phyloP scores from a whole-genome alignment of 2,329 filamentous ascomycete species.

The Cladobotryum protrusum region DNA sequence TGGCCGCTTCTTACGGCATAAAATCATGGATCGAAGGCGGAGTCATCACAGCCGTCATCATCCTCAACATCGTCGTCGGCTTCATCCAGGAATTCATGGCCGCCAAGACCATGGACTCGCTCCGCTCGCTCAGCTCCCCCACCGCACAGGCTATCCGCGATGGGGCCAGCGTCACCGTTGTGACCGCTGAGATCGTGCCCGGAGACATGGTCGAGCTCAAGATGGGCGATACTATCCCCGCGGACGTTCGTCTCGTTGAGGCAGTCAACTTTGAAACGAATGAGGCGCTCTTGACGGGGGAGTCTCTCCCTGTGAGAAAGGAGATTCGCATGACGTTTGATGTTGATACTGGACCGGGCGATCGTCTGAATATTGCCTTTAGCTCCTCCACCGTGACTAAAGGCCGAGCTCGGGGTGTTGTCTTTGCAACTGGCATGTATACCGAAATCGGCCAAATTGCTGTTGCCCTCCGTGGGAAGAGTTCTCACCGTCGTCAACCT shows the following conservation, averaged over 20 bases:
- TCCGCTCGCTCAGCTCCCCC: slow-evolving; percentile 37
- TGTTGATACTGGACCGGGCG: slow-evolving; percentile 42
- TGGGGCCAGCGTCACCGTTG: slow-evolving; percentile 32
- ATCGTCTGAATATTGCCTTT: slow-evolving; percentile 57
- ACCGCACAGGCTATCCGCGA: slow-evolving; percentile 38
- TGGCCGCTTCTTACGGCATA: slow-evolving; percentile 52
- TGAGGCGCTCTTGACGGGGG: slow-evolving; percentile 58
- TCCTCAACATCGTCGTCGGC: slow-evolving; percentile 51
- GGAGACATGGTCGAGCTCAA: slow-evolving; percentile 51
- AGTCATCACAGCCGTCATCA: slow-evolving; percentile 51
- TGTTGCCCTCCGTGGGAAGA: slow-evolving; percentile 35
- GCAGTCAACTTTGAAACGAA: slow-evolving; percentile 64
- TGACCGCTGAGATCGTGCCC: slow-evolving; percentile 43
- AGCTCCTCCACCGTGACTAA: slow-evolving; percentile 58
- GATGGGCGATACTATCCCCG: slow-evolving; percentile 56
- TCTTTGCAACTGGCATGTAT: slow-evolving; percentile 54
- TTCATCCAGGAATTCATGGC: slow-evolving; percentile 41
- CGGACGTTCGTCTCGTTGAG: slow-evolving; percentile 51
- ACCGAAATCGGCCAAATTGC: slow-evolving; percentile 60
- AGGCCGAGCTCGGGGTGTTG: slow-evolving; percentile 53
- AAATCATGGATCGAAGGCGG: slow-evolving; percentile 55
- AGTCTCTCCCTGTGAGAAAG: slow-evolving; percentile 56
- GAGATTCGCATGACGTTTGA: slow-evolving; percentile 37
- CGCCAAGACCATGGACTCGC: slow-evolving; percentile 45
- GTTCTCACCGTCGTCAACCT: slow-evolving; percentile 27